Percentiles rank a stretch among this genome's conserved stretches.
phyloP scores from a whole-genome alignment of 148 eudicot species.

The Camellia sinensis region DNA sequence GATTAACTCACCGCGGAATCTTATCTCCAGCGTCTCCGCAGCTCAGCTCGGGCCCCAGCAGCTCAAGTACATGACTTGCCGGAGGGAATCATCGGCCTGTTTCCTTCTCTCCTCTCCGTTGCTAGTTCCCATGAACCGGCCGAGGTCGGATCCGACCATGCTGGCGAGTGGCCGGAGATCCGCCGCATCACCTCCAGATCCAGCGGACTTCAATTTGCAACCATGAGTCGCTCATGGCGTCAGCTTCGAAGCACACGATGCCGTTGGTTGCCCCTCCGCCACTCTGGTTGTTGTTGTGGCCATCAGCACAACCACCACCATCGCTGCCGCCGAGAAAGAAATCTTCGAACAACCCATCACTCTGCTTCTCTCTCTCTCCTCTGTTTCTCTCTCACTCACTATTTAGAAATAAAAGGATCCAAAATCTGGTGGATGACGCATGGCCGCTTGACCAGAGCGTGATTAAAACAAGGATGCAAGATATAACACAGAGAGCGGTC shows the following conservation, averaged over 20 bases:
- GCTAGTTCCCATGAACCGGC: background rate
- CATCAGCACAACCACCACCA: background rate
- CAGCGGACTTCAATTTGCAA: too few species aligned
- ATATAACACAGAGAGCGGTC: too few species aligned
- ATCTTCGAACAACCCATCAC: slow-evolving; percentile 6
- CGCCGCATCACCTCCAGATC: slow-evolving; percentile 20
- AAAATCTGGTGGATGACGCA: too few species aligned
- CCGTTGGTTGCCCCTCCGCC: background rate
- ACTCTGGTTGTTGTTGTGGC: too few species aligned
- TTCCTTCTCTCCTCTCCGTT: slow-evolving; percentile 24
- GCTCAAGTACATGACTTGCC: slow-evolving; percentile 61
- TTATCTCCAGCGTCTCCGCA: background rate
- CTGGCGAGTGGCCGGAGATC: slow-evolving; percentile 20
- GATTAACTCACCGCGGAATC: background rate
- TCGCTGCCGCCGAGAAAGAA: background rate
- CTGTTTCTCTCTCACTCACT: background rate
- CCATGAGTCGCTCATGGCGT: slow-evolving; percentile 22
- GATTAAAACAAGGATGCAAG: too few species aligned
- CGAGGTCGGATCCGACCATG: slow-evolving; percentile 12
- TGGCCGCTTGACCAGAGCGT: too few species aligned
- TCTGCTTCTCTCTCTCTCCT: background rate
- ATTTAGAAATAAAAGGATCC: too few species aligned
- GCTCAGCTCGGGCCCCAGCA: slow-evolving; percentile 63
- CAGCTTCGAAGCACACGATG: slow-evolving; percentile 28
- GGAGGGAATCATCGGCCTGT: slow-evolving; percentile 52